Evolutionary conservation across 2,329 filamentous ascomycete genomes (phyloP), one percentile per base, ranked within the genome.

Genomic region (Aspergillus intermedius): DNA sequence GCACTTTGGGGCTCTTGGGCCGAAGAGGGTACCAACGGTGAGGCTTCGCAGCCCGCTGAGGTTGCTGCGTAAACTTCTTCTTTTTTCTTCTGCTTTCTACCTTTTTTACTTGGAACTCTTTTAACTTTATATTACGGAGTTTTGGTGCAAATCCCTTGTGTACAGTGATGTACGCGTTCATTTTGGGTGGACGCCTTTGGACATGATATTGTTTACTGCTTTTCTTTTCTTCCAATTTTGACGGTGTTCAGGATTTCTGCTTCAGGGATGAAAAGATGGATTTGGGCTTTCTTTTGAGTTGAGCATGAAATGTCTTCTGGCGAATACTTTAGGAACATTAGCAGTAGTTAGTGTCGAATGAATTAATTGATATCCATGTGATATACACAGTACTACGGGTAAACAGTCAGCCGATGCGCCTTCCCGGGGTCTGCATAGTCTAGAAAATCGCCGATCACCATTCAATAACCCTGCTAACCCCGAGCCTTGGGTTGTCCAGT

Each of bases 1-100:
- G 91, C 88, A n/a, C 83, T 98, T 2, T 98, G 93, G 91, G 93
- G 91, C 46, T 83, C 86, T 34, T 98, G 93, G 93, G 93, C 93
- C 0, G 93, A 97, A 75, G 77, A 75, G 50, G 71, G 73, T 44
- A 74, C 75, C 43, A 72, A 71, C 30, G 77, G 74, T 42, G 75
- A 75, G 51, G 63, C 71, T 44, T 66, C 65, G 43, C 67, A 71
- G 48, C 47, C 60, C 45, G 57, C 57, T 21, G 61, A 68, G 49
- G 54, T 61, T 48, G 40, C 49, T 9, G 53, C 48, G 37, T 60
- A 54, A 32, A 21, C 22, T 37, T 32, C 10, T 13, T 25, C 28
- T 47, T 13, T 47, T 13, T 49, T 44, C 19, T 49, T 40, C 17
- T 34, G 46, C 15, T 22, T 21, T 40, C 17, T 40, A 47, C 30